Percentiles rank a stretch among this genome's conserved stretches.
Conservation (phyloP, 129 eudicot genomes). For the Deinandra increscens region DNA sequence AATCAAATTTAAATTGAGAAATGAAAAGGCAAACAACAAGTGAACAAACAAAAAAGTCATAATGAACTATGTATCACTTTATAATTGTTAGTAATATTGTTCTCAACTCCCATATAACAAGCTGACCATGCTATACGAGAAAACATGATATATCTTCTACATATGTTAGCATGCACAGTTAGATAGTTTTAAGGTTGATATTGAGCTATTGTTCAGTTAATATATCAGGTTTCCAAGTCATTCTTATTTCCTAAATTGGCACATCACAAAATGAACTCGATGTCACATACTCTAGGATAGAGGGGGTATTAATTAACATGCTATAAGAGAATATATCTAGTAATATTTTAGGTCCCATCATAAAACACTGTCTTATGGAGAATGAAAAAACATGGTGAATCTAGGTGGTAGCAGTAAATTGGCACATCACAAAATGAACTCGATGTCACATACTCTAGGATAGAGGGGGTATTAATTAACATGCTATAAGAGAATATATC, state of each 20-base stretch:
- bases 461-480: neutral
- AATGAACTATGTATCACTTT: neutral
- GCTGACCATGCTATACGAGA: neutral
- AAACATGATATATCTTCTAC: neutral
- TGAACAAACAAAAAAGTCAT: neutral
- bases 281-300: neutral
- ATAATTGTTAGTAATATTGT: neutral
- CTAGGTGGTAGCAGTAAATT: slow-evolving; percentile 2
- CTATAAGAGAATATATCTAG: neutral
- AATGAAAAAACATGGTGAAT: neutral
- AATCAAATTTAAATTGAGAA: neutral
- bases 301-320: neutral
- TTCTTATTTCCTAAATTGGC: neutral
- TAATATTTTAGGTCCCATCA: neutral
- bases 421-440: too few relatives aligned
- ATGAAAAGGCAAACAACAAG: neutral
- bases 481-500: neutral
- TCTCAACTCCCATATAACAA: neutral
- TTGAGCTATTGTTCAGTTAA: neutral
- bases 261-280: neutral
- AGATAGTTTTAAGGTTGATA: slow-evolving; percentile 1
- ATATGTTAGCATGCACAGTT: neutral
- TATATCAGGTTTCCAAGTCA: slow-evolving; percentile 8
- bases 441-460: neutral
- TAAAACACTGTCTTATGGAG: neutral